Evolutionary conservation across 2,329 filamentous ascomycete species (phyloP).

Genomic region (Hypoxylon sp.): DNA sequence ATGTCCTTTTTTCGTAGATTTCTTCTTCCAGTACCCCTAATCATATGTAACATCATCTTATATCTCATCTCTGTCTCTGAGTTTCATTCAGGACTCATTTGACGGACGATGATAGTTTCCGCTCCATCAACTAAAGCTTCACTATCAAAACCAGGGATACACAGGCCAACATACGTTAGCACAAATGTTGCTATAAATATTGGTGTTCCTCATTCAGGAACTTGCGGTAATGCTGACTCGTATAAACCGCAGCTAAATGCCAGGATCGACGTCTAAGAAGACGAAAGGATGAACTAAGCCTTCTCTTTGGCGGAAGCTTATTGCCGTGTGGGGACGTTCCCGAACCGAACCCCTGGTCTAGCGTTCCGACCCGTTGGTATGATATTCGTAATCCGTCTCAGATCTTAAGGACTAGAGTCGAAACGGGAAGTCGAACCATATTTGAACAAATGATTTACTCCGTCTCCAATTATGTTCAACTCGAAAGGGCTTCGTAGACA

Average conservation of each 20-base stretch:
- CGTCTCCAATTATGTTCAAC: neutral
- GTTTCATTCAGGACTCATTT: neutral
- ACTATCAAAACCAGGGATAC: neutral
- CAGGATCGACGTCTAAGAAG: neutral
- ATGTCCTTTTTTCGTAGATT: neutral
- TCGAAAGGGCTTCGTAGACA: neutral
- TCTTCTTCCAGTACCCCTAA: neutral
- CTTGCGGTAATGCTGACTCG: neutral
- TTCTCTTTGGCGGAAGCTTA: conserved; percentile 19
- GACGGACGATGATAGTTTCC: neutral
- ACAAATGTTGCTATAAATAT: neutral
- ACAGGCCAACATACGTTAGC: neutral
- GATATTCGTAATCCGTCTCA: conserved; percentile 7
- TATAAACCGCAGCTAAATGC: neutral
- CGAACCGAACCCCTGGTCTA: conserved; percentile 20
- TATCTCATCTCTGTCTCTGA: neutral
- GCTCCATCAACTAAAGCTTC: neutral
- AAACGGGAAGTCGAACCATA: conserved; percentile 1
- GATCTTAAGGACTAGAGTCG: conserved; percentile 3
- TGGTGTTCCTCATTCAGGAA: neutral
- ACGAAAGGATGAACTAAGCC: conserved; percentile 1
- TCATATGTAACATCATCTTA: neutral
- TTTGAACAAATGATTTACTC: neutral
- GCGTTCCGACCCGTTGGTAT: conserved; percentile 30
- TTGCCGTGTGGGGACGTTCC: conserved; percentile 22